These are phyloP conservation scores for Sclerotinia glacialis DNA, from an alignment of 2,329 filamentous ascomycete genomes.

Conservation along the genomic window DNA sequence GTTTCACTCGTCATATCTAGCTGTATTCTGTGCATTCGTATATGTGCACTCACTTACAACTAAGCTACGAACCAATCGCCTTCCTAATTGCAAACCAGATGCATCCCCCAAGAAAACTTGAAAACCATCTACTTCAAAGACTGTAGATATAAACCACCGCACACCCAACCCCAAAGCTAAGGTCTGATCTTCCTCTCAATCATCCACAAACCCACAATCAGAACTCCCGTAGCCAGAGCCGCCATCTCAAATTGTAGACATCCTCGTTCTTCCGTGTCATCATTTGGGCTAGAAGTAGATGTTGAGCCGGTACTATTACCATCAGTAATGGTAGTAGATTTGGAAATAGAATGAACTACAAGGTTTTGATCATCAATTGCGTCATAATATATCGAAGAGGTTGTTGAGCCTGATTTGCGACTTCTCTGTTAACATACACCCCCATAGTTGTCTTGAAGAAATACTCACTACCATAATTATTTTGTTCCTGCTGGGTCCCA, in stretches of 20 bases:
- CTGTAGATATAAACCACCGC: not conserved
- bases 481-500: not conserved
- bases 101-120: not conserved
- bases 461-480: not conserved
- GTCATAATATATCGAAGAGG: not conserved
- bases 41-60: not conserved
- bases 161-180: not conserved
- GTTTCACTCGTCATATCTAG: no score
- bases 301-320: not conserved
- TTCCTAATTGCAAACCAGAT: not conserved
- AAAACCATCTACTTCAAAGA: not conserved
- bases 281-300: not conserved
- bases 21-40: no score
- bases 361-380: not conserved
- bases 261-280: not conserved
- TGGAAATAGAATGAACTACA: fast-evolving
- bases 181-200: not conserved
- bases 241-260: not conserved
- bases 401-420: not conserved
- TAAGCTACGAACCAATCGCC: not conserved
- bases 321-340: no score
- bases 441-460: no score
- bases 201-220: not conserved
- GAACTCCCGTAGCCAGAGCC: not conserved
- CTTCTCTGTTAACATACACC: no score